Evolutionary conservation across 1,284 basidiomycete species (phyloP), one percentile per base, ranked within the genome.

Genomic region (Cryptococcus sp.): DNA sequence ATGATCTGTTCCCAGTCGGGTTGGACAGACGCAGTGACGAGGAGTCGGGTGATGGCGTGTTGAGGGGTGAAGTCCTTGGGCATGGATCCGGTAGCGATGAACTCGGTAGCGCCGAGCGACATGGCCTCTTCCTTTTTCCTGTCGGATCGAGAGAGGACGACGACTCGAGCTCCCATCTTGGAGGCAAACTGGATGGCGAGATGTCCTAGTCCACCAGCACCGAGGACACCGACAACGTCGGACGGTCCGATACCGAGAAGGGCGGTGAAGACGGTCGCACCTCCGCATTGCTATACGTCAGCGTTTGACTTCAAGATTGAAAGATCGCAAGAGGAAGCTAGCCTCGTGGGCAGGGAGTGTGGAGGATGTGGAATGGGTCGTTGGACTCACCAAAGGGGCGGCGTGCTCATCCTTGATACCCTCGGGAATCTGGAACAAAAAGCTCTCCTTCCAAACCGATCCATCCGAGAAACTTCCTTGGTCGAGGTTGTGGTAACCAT

Each of bases 171-270:
- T 21, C 74, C 72, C 56, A 71, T 63, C 53, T 69, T 67, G 43
- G 57, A 44, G 5, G 66, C 64, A 47, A 63, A 69, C 51, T 69
- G 69, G 10, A 73, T 37, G 36, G 56, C 70, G n/a, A 74, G 56
- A 45, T 71, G 70, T n/a, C 71, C 71, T 2, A 74, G 64, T 43
- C 70, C 70, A 22, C 72, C 73, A 24, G 74, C 47, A 35, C 73
- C 74, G 47, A 71, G 66, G 9, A 75, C 56, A 14, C 60, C 66
- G 11, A 74, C 71, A 10, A 68, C 58, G 46, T 69, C 63, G 19
- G 16, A 61, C 5, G 65, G 50, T 24, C 39, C 16, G 37, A 51
- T 12, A 39, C 47, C 44, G 4, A 32, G 22, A 3, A 52, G 36
- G 9, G 54, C 32, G 5, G 45, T 31, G 33, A 47, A 52, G 21